A percentile compares a stretch with the other conserved stretches of the same genome.
These are phyloP conservation scores for Aspergillus hancockii DNA, from an alignment of 495 filamentous ascomycete species.

Conservation along the genomic window DNA sequence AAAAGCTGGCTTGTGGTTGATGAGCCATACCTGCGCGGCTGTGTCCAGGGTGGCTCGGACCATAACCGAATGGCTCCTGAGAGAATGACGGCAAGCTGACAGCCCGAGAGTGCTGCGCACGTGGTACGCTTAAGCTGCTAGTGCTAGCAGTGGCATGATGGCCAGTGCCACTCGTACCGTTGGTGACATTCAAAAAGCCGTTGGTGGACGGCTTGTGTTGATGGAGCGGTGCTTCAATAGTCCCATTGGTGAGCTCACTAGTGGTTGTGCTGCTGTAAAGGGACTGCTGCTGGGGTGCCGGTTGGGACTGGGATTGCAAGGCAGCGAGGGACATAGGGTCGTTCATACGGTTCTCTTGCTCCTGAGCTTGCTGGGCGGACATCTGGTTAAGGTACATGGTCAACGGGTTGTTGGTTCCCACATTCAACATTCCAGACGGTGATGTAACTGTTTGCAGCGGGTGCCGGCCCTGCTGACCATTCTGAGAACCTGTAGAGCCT, in stretches of 20 bases:
- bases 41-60: constrained; percentile 41
- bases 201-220: constrained; percentile 59
- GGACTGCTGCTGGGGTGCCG: constrained; percentile 51
- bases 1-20: constrained; percentile 57
- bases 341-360: constrained; percentile 53
- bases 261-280: constrained; percentile 51
- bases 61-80: constrained; percentile 57
- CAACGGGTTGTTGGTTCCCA: constrained; percentile 79
- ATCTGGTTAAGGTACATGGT: constrained; percentile 93
- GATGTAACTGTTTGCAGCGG: constrained; percentile 56
- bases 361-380: constrained; percentile 71
- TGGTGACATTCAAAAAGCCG: constrained; percentile 62
- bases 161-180: constrained; percentile 57
- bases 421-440: constrained; percentile 74
- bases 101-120: constrained; percentile 77
- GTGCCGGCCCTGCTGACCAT: constrained; percentile 49
- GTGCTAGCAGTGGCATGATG: constrained; percentile 66
- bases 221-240: constrained; percentile 48
- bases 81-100: constrained; percentile 79
- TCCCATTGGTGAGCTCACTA: constrained; percentile 58
- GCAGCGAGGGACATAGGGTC: constrained; percentile 52
- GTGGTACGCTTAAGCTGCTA: constrained; percentile 55
- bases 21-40: constrained; percentile 49
- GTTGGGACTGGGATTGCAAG: constrained; percentile 67
- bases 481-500: constrained; percentile 56